Conservation (phyloP, 306 rosid genomes). For the Vigna angularis region DNA sequence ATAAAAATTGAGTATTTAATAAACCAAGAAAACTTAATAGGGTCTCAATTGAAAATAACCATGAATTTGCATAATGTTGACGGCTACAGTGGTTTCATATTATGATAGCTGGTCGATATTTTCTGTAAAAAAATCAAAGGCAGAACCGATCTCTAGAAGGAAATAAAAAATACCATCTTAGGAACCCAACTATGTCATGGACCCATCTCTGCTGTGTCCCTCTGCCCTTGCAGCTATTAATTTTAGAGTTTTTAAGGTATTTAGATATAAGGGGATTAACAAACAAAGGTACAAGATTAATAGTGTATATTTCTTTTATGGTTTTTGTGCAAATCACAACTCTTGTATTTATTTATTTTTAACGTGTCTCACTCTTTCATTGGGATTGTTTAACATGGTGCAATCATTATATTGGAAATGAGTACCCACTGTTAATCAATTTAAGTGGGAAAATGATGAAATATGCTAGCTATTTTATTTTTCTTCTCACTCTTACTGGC, state of each 20-base stretch:
- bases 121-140: neutral
- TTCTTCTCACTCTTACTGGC: neutral
- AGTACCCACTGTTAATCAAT: too few relatives aligned
- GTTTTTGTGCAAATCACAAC: neutral
- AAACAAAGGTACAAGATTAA: neutral
- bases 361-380: neutral
- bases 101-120: neutral
- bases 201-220: too few relatives aligned
- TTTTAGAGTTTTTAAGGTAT: neutral
- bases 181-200: too few relatives aligned
- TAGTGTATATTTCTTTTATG: neutral
- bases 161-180: neutral
- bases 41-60: too few relatives aligned
- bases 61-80: neutral
- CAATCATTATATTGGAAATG: neutral
- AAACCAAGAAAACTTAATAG: too few relatives aligned
- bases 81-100: neutral
- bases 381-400: neutral
- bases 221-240: neutral
- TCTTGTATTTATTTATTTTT: slow-evolving; percentile 10
- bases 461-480: slow-evolving; percentile 23
- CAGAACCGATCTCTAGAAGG: neutral
- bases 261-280: neutral
- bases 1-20: too few relatives aligned
- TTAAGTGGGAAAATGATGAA: neutral